Evolutionary conservation across 2,329 filamentous ascomycete genomes (phyloP).

Genomic region (Curvularia spicifera): DNA sequence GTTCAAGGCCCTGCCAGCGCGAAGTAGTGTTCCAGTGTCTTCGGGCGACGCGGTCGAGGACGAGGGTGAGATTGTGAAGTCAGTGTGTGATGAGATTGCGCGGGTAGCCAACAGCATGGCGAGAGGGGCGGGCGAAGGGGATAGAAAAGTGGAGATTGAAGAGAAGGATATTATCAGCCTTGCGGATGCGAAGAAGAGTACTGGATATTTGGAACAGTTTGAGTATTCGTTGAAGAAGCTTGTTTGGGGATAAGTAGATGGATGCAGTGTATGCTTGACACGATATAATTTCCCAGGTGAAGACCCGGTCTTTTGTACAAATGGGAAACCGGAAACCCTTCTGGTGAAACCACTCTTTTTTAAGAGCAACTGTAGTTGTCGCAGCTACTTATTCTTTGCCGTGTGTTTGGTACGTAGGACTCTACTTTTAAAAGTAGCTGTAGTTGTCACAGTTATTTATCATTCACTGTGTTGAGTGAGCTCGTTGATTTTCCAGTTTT

Average conservation of each 20-base stretch:
- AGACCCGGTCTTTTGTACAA: no score
- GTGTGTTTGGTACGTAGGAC: no score
- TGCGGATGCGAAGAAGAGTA: constrained; percentile 84
- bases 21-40: constrained; percentile 48
- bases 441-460: no score
- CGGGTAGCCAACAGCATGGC: constrained; percentile 63
- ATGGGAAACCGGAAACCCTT: no score
- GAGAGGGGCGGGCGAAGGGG: constrained; percentile 50
- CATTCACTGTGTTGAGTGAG: no score
- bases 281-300: no score
- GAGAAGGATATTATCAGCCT: constrained; percentile 79
- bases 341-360: no score
- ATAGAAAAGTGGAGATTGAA: constrained; percentile 52
- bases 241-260: constrained; percentile 69
- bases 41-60: constrained; percentile 43
- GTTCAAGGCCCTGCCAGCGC: constrained; percentile 62
- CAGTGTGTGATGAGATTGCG: constrained; percentile 78
- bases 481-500: no score
- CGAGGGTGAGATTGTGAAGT: constrained; percentile 63
- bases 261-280: no score
- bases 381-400: no score
- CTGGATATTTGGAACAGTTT: constrained; percentile 82
- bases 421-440: no score
- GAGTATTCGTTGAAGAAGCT: constrained; percentile 92
- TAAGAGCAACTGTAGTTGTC: no score